Evolutionary conservation across 768 basidiomycete species (phyloP), one percentile per base, ranked within the genome.

Genomic region (Naganishia onofrii): DNA sequence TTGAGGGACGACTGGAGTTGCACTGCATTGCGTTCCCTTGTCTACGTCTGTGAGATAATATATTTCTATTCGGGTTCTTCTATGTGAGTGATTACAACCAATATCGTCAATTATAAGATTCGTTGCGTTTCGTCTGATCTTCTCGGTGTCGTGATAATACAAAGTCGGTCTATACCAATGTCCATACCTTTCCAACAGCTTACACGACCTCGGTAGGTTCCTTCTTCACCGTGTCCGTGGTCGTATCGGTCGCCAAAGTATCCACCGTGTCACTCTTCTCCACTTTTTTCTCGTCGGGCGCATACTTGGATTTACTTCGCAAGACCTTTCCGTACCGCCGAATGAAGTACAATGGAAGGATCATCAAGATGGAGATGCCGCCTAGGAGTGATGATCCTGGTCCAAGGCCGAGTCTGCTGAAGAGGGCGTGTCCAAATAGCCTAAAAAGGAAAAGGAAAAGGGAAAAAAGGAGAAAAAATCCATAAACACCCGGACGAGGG

Each of bases 321-420:
- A 71, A 53, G 10, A 42, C 34, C 57, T 32, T 55, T 12, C 70
- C 70, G 46, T 71, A 67, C 26, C 56, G 46, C n/a, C 53, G 57
- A 57, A 71, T 71, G 53, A 70, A 66, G 36, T 21, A 72, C 28
- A 69, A 32, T 19, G 68, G 64, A 23, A 66, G 13, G 55, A 72
- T 69, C 68, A 72, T 52, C 29, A 72, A 23, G 55, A 69, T 56
- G n/a, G 64, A 66, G 34, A 72, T 48, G 17, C 63, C 71, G 28
- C 63, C 71, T 1, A 72, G 55, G 21, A 72, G 42, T 12, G 71
- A 56, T 9, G 58, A 65, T 5, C 68, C 71, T 15, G 71, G 71
- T 26, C 71, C 71, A 10, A 72, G 64, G 36, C 71, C 71, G 46
- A 72, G 67, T 9, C 58, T 66, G 13, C 29, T 48, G 46, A 66